Conservation (phyloP, 768 basidiomycete species). For the Amanita thiersii region DNA sequence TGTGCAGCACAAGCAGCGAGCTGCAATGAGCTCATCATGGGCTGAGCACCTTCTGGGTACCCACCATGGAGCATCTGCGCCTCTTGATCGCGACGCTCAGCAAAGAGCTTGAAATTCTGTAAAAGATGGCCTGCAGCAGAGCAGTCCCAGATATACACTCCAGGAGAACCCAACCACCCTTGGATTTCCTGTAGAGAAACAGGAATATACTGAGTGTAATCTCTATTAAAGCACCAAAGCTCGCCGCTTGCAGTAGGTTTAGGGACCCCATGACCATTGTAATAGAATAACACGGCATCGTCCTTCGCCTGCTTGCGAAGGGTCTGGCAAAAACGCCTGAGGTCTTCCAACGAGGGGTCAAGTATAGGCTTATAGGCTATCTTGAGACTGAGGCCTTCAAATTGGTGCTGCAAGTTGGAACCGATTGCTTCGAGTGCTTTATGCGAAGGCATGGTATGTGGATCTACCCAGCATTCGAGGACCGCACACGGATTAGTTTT, state of each 20-base stretch:
- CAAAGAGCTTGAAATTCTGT: conserved; percentile 79
- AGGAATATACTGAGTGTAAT: conserved; percentile 97
- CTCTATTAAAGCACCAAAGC: conserved; percentile 97
- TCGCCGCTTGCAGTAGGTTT: conserved; percentile 94
- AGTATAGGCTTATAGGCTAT: conserved; percentile 91
- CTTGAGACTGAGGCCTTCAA: conserved; percentile 90
- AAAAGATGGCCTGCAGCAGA: conserved; percentile 94
- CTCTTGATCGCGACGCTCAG: conserved; percentile 68
- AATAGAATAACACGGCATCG: conserved; percentile 92
- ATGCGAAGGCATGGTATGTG: conserved; percentile 81
- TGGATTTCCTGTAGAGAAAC: conserved; percentile 92
- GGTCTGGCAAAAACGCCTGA: conserved; percentile 77
- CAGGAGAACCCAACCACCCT: conserved; percentile 88
- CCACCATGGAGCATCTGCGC: conserved; percentile 49
- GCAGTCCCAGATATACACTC: conserved; percentile 98
- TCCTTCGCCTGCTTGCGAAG: conserved; percentile 86
- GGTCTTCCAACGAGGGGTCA: conserved; percentile 92
- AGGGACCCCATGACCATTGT: conserved; percentile 98
- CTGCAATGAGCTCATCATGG: conserved; percentile 84
- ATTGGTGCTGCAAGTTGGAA: conserved; percentile 88
- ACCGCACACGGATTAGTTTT: conserved; percentile 96
- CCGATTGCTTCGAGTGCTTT: conserved; percentile 95
- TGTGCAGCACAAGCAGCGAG: conserved; percentile 90
- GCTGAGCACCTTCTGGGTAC: conserved; percentile 52
- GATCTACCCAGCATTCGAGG: conserved; percentile 97